A percentile compares a stretch with the other conserved stretches of the same genome.
phyloP scores from a whole-genome alignment of 2,329 filamentous ascomycete genomes.

The Sclerotinia trifoliorum region DNA sequence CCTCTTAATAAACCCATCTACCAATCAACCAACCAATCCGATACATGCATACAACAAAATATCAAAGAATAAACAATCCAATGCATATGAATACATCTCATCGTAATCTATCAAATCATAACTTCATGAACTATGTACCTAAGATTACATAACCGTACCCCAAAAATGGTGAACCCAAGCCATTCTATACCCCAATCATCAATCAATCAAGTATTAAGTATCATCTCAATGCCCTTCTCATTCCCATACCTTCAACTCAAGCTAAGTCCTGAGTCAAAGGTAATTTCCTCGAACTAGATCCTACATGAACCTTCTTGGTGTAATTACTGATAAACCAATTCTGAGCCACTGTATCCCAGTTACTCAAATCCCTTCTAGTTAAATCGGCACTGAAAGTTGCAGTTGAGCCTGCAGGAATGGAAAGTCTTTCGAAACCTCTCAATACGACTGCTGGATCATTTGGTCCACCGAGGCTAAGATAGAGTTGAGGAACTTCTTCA shows the following conservation, averaged over 20 bases:
- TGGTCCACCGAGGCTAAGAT: slow-evolving; percentile 77
- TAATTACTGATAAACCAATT: slow-evolving; percentile 65
- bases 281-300: slow-evolving; percentile 38
- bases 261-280: slow-evolving; percentile 33
- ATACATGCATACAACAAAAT: too few relatives aligned
- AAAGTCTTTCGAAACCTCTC: slow-evolving; percentile 77
- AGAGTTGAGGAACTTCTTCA: slow-evolving; percentile 61
- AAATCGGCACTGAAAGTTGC: slow-evolving; percentile 66
- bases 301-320: slow-evolving; percentile 40
- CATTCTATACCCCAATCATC: neutral
- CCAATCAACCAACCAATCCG: too few relatives aligned
- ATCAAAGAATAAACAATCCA: too few relatives aligned
- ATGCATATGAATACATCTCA: neutral
- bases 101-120: neutral
- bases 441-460: slow-evolving; percentile 67
- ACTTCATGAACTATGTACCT: slow-evolving; percentile 10
- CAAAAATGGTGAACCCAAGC: neutral
- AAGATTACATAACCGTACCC: neutral
- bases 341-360: slow-evolving; percentile 78
- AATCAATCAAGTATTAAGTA: slow-evolving; percentile 1
- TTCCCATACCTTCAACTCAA: neutral
- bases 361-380: slow-evolving; percentile 78
- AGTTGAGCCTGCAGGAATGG: slow-evolving; percentile 67
- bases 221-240: neutral
- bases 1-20: too few relatives aligned